Base-by-base conservation (phyloP, 148 eudicot genomes). In the Agrostemma githago region DNA sequence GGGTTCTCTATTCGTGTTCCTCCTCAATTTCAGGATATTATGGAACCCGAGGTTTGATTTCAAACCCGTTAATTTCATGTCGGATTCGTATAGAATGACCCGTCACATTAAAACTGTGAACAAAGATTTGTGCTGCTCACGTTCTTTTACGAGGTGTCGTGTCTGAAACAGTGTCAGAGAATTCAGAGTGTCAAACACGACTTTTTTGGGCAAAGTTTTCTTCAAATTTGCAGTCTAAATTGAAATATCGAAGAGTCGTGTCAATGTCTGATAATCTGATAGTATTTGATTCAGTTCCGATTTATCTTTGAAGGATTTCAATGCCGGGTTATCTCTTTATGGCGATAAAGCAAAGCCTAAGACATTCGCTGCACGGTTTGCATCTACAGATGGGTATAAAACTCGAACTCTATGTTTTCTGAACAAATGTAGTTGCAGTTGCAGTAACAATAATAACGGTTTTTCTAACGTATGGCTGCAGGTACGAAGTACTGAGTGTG, bases 271-370 rank as follows among this genome's bases (percentile, higher is more conserved):
- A 26, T 26, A 26, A n/a, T n/a, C 34, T 0, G 34, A 26, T 1
- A 26, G 34, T 26, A 26, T 26, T 64, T 63, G 66, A 40, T 39
- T 59, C 44, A 16, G 64, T 54, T n/a, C 69, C 38, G 53, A 16
- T 42, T 74, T 42, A 51, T 8, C 54, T 48, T 54, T 76, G 48
- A 62, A 96, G 99, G 99, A 96, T 86, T 86, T 75, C 70, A 96
- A 86, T 82, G 94, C 87, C 65, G 99, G 97, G 64, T 68, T 80
- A 53, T 86, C 99, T 69, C 91, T 96, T 54, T 96, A 96, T 77
- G 99, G 99, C 78, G 99, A 96, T 78, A 96, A 90, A 82, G 99
- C 76, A 71, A 96, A 96, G 84, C 83, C 97, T 44, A 92, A 88
- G 89, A 84, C 88, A 66, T 96, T 85, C 77, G 97, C 97, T 15